Percentiles rank a stretch among this genome's conserved stretches.
These are phyloP conservation scores for Clarireedia paspali DNA, from an alignment of 2,329 filamentous ascomycete genomes.

Conservation along the genomic window DNA sequence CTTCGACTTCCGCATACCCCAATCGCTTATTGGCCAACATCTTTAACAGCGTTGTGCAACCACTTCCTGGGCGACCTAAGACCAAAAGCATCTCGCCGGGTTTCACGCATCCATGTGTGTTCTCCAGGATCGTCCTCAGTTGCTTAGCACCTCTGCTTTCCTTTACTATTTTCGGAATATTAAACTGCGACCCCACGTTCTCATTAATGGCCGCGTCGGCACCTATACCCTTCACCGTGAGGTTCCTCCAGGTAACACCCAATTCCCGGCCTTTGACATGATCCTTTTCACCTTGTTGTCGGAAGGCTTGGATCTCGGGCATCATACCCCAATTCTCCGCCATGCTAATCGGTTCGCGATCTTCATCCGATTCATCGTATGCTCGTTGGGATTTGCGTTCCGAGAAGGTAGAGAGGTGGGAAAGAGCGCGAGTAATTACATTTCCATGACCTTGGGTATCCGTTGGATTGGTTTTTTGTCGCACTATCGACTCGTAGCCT, in stretches of 20 bases:
- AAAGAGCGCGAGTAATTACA: no score
- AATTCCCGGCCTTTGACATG: slow-evolving; percentile 27
- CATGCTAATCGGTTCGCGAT: slow-evolving; percentile 14
- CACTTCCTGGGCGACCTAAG: slow-evolving; percentile 60
- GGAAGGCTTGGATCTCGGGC: slow-evolving; percentile 22
- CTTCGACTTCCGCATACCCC: slow-evolving; percentile 50
- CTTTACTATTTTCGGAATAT: slow-evolving; percentile 12
- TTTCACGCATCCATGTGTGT: slow-evolving; percentile 60
- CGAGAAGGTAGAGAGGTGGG: not conserved
- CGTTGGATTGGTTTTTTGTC: no score
- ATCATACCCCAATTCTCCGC: slow-evolving; percentile 24
- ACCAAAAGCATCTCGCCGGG: slow-evolving; percentile 68
- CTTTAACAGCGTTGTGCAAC: slow-evolving; percentile 65
- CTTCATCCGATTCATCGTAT: slow-evolving; percentile 13
- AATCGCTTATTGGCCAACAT: slow-evolving; percentile 56
- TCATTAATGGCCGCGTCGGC: slow-evolving; percentile 26
- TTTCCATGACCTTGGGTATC: no score
- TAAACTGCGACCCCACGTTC: slow-evolving; percentile 24
- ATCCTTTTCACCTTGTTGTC: slow-evolving; percentile 21
- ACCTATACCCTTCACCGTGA: slow-evolving; percentile 27
- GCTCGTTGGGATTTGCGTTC: not conserved
- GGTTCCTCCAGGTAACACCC: slow-evolving; percentile 26
- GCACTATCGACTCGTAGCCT: not conserved
- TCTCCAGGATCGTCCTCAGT: slow-evolving; percentile 56
- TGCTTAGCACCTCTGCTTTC: slow-evolving; percentile 53